Evolutionary conservation across 1,139 yeast genomes (phyloP).

Genomic region (Kluyveromyces sp.): DNA sequence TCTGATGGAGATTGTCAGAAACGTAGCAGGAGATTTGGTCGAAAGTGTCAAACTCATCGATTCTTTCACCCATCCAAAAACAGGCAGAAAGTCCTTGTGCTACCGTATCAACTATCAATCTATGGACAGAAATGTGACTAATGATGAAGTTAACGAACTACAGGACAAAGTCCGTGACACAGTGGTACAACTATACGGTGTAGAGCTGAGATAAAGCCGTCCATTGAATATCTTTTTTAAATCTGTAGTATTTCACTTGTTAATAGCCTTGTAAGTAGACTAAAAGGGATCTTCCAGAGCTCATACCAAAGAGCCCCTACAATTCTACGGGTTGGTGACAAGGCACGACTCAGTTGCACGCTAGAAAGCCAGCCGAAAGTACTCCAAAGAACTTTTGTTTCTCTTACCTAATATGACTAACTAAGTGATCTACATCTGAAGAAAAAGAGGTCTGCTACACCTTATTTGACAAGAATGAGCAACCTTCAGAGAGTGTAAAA

Average conservation of each 20-base stretch:
- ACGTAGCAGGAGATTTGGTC: constrained; percentile 77
- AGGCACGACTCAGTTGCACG: too few relatives aligned
- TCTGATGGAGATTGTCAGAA: constrained; percentile 86
- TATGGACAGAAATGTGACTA: constrained; percentile 87
- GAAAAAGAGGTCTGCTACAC: not conserved
- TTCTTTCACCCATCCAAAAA: constrained; percentile 79
- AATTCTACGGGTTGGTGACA: too few relatives aligned
- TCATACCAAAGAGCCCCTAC: too few relatives aligned
- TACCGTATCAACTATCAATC: constrained; percentile 89
- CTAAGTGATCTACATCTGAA: not conserved
- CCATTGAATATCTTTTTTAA: not conserved
- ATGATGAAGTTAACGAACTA: constrained; percentile 65
- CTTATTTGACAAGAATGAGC: not conserved
- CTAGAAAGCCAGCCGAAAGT: too few relatives aligned
- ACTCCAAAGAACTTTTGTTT: too few relatives aligned
- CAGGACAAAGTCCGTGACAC: constrained; percentile 58
- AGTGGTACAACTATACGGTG: constrained; percentile 45
- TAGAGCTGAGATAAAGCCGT: constrained; percentile 49
- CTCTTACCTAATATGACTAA: not conserved
- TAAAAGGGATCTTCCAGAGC: too few relatives aligned
- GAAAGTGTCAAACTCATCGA: constrained; percentile 80
- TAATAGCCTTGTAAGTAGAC: not conserved
- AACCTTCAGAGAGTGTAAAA: not conserved
- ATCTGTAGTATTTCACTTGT: constrained; percentile 10
- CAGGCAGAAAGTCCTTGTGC: constrained; percentile 70